Evolutionary conservation across 495 filamentous ascomycete genomes (phyloP).

Genomic region (Penicillium angulare): DNA sequence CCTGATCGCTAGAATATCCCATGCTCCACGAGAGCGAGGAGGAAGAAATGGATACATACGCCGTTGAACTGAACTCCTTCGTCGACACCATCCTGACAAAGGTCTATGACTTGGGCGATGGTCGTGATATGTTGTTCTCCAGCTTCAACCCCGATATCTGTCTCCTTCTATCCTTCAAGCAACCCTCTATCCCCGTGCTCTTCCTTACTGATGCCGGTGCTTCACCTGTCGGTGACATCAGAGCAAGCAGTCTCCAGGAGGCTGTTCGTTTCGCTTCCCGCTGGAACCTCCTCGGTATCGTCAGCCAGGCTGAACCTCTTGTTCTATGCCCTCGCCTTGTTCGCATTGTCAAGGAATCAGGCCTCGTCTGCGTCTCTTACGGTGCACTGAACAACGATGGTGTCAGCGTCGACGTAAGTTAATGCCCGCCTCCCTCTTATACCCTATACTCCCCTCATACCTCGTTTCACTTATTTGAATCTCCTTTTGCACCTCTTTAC

Average conservation of each 20-base stretch:
- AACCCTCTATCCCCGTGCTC: conserved; percentile 89
- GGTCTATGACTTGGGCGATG: conserved; percentile 73
- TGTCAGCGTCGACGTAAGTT: conserved; percentile 74
- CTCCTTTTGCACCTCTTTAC: too few species aligned
- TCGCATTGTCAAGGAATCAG: conserved; percentile 91
- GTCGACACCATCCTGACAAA: conserved; percentile 88
- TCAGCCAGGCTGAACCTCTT: conserved; percentile 78
- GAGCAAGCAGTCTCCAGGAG: conserved; percentile 91
- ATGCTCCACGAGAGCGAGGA: conserved; percentile 94
- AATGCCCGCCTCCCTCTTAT: not conserved
- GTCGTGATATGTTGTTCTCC: conserved; percentile 88
- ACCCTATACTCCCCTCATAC: not conserved
- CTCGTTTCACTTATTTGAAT: too few species aligned
- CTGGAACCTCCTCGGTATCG: conserved; percentile 94
- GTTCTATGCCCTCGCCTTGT: conserved; percentile 88
- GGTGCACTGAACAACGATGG: conserved; percentile 85
- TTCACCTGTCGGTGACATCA: conserved; percentile 74
- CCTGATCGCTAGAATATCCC: conserved; percentile 68
- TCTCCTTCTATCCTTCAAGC: conserved; percentile 90
- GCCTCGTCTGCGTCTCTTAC: conserved; percentile 95
- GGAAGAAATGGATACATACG: conserved; percentile 96
- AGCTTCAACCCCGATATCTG: conserved; percentile 98
- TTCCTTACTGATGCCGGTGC: conserved; percentile 90
- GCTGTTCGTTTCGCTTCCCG: conserved; percentile 88
- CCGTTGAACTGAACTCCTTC: conserved; percentile 94